phyloP scores from a whole-genome alignment of 169 alveolate genomes.

The Eimeria acervulina region DNA sequence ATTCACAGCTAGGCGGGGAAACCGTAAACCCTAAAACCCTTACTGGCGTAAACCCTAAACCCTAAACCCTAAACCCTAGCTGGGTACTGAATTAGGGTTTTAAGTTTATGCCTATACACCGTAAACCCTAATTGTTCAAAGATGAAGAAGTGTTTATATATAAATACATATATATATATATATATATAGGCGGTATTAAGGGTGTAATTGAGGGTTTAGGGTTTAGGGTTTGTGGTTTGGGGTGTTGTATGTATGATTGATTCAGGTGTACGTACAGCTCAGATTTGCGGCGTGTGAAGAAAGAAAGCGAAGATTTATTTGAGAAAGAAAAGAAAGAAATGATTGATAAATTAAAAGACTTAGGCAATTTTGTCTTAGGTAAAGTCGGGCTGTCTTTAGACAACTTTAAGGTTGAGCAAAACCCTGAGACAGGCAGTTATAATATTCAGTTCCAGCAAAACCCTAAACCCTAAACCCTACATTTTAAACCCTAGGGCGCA shows the following conservation, averaged over 20 bases:
- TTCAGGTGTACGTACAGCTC: conserved; percentile 84
- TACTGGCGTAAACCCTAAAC: background rate
- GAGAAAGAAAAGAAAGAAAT: conserved; percentile 95
- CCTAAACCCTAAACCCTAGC: too few relatives aligned
- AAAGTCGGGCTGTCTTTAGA: conserved; percentile 96
- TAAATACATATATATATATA: too few relatives aligned
- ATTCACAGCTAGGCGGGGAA: too few relatives aligned
- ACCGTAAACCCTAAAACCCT: conserved; percentile 2
- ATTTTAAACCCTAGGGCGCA: conserved; percentile 66
- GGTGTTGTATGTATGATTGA: background rate
- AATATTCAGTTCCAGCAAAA: conserved; percentile 95
- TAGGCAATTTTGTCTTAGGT: conserved; percentile 96
- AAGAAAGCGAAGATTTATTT: conserved; percentile 88
- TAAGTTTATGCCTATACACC: too few relatives aligned
- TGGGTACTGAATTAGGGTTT: background rate
- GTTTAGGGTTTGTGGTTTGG: background rate
- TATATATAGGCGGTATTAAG: too few relatives aligned
- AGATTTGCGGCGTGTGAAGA: conserved; percentile 74
- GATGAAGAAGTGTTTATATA: too few relatives aligned
- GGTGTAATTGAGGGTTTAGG: background rate
- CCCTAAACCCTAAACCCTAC: conserved; percentile 37
- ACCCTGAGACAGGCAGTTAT: conserved; percentile 96
- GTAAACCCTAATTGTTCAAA: too few relatives aligned
- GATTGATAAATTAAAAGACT: conserved; percentile 96
- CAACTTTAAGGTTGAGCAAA: conserved; percentile 96